phyloP scores from a whole-genome alignment of 768 basidiomycete species.

The Lactarius sanguifluus region DNA sequence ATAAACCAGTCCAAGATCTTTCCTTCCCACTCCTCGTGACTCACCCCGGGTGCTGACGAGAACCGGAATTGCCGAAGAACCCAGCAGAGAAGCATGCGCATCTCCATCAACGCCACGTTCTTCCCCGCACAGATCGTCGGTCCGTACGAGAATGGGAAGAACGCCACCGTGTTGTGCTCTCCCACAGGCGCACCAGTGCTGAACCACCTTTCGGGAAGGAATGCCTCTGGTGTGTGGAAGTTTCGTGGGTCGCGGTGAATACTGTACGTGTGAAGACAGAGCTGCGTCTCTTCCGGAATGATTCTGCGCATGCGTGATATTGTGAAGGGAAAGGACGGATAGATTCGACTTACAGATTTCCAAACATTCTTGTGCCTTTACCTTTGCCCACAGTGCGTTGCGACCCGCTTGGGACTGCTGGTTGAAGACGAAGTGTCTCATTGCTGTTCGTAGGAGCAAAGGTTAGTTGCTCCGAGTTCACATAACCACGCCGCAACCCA shows the following conservation, averaged over 20 bases:
- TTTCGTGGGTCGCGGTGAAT: conserved; percentile 10
- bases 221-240: neutral
- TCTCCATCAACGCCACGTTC: conserved; percentile 28
- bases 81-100: conserved; percentile 11
- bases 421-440: conserved; percentile 7
- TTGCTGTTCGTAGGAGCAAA: neutral
- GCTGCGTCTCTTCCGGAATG: conserved; percentile 2
- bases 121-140: conserved; percentile 29
- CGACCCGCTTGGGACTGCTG: neutral
- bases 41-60: neutral
- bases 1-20: neutral
- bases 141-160: conserved; percentile 30
- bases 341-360: no score
- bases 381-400: neutral
- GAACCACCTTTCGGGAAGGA: conserved; percentile 5
- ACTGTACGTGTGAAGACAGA: conserved; percentile 2
- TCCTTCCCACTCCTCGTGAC: neutral
- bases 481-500: no score
- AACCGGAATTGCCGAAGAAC: neutral
- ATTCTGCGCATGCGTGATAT: neutral
- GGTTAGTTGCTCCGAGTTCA: neutral
- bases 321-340: no score
- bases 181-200: neutral
- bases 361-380: neutral
- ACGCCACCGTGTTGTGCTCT: conserved; percentile 20